Evolutionary conservation across 2,329 filamentous ascomycete genomes (phyloP), one percentile per base, ranked within the genome.

Genomic region (Arthrobotrys sphaeroides): DNA sequence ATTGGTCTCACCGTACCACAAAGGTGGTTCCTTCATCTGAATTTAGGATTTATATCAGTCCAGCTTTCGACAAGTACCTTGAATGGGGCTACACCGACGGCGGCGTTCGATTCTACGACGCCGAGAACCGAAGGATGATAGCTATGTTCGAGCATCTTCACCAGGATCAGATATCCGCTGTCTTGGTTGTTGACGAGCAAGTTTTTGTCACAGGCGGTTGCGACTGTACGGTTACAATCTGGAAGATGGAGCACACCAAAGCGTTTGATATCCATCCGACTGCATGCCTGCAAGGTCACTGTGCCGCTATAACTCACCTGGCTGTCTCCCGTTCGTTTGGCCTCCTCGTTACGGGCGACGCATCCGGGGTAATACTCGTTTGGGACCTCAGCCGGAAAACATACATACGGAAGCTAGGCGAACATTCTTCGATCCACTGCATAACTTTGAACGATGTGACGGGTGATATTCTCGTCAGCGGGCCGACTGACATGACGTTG

Each of bases 11-110:
- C 6, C 95, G 93, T 79, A 86, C 92, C 6, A 94, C 97, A 80
- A 90, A 92, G 12, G 84, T 98, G 3, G 85, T 98, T 2, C 96
- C 91, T 80, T 90, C 93, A 2, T 91, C 92, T 13, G 89, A 93
- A 0, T 93, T 96, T 82, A 88, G 93, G 18, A 86, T 97, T 43
- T 95, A 97, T 80, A 89, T 98, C 10, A 91, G 94, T 0, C 94
- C 94, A 0, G 84, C 85, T 57, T 96, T 93, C 80, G 94, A 98
- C 83, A 93, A 93, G 79, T 97, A 93, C 80, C 87, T 98, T 78
- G 93, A 97, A 83, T 98, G 94, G 94, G 94, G 94, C 0, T 98
- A 96, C 79, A 91, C 92, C 0, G 95, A 99, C 82, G 92, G 92
- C 79, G 96, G 92, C 78, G 88, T 99, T 26, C 90, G 95, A 2